These are phyloP conservation scores for Piloderma croceum DNA, from an alignment of 768 basidiomycete genomes.

Conservation along the genomic window DNA sequence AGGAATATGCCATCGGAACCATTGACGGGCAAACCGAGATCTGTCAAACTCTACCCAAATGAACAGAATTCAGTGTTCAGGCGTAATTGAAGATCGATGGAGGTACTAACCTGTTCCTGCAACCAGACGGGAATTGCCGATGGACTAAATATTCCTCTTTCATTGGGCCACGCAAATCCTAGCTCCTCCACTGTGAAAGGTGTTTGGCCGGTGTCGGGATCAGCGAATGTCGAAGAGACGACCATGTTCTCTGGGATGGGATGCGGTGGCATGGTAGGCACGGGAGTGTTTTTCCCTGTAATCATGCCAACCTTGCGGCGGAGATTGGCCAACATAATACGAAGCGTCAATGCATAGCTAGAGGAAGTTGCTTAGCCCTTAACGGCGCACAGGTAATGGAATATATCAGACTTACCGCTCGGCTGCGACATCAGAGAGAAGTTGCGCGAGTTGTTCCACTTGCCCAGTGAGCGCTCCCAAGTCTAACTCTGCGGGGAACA, in stretches of 20 bases:
- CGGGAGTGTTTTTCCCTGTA: constrained; percentile 42
- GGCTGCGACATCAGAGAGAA: constrained; percentile 89
- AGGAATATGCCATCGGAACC: constrained; percentile 90
- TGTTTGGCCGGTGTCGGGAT: constrained; percentile 47
- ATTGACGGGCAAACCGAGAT: constrained; percentile 87
- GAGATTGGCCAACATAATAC: constrained; percentile 90
- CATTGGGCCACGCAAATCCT: constrained; percentile 67
- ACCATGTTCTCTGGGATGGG: constrained; percentile 56
- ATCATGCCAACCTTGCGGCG: constrained; percentile 78
- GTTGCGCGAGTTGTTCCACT: constrained; percentile 85
- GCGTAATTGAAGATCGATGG: constrained; percentile 1
- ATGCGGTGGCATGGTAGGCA: constrained; percentile 45
- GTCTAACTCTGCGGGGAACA: constrained; percentile 84
- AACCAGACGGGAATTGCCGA: constrained; percentile 86
- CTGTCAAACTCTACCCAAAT: constrained; percentile 64
- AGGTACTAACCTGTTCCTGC: constrained; percentile 71
- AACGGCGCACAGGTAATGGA: too few relatives aligned
- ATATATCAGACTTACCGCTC: constrained; percentile 53
- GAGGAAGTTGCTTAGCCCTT: too few relatives aligned
- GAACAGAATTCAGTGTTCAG: constrained; percentile 1
- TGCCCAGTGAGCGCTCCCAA: constrained; percentile 69
- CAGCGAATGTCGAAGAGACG: constrained; percentile 48
- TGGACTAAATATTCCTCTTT: constrained; percentile 65
- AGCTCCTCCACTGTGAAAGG: constrained; percentile 85
- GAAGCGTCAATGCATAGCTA: constrained; percentile 84